Evolutionary conservation across 208 protist genomes (phyloP), one percentile per base, ranked within the genome.

Genomic region (Crithidia brevicula): DNA sequence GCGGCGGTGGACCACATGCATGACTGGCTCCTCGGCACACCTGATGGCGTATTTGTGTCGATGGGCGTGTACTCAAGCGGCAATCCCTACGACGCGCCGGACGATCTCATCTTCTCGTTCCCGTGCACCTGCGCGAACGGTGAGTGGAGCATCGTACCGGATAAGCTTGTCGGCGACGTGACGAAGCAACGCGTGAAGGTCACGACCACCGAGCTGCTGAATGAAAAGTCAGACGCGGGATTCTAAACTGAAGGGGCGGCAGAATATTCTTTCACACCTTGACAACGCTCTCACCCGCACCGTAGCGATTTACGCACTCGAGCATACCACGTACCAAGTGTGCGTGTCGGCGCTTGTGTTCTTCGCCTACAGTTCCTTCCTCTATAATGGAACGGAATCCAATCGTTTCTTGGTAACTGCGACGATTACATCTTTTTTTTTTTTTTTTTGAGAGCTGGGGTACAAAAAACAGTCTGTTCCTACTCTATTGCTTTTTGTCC

Each of bases 61-160:
- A 99, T 99, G 98, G 94, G 82, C 22, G 91, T 99, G 40, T 73
- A 77, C 57, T 96, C 88, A 11, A 88, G 93, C 72, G 92, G 90
- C 43, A 95, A 95, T 59, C 82, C 83, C 6, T 99, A 99, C 82
- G 88, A 83, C 34, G 81, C 98, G 33, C 74, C 83, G 16, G 74
- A 82, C 22, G 98, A 92, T 40, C 74, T 98, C 36, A 88, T 99
- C 50, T 98, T 90, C 71, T 98, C 97, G 9, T 98, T 98, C 67
- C 98, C 97, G 18, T 93, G 97, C 38, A 96, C 84, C 16, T 96
- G 85, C 80, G 70, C 71, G 51, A 67, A 67, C 45, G 95, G 96
- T 20, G 73, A 93, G 65, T 98, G 92, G 84, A 62, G 61, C 4
- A 95, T 98, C 64, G 88, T 96, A 18, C 40, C 83, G 25, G 86